These are phyloP conservation scores for Erysiphe pulchra DNA, from an alignment of 2,329 filamentous ascomycete species.

Conservation along the genomic window DNA sequence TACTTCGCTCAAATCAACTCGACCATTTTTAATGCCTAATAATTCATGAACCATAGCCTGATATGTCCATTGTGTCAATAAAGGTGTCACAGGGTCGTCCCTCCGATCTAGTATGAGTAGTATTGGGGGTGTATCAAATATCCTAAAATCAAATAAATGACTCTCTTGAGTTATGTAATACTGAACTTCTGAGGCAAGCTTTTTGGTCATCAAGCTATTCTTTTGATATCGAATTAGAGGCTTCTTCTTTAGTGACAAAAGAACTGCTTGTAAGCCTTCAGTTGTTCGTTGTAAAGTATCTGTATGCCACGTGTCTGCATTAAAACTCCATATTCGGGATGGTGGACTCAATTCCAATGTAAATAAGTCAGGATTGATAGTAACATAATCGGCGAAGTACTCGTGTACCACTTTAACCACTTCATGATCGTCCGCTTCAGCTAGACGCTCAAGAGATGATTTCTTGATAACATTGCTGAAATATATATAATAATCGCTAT, in stretches of 20 bases:
- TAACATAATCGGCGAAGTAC: slow-evolving; percentile 86
- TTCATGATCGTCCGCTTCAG: slow-evolving; percentile 92
- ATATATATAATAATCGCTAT: slow-evolving; percentile 90
- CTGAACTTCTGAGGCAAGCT: slow-evolving; percentile 73
- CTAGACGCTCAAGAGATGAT: slow-evolving; percentile 74
- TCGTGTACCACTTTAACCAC: slow-evolving; percentile 86
- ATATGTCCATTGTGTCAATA: slow-evolving; percentile 96
- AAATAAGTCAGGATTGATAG: slow-evolving; percentile 85
- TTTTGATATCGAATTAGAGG: slow-evolving; percentile 83
- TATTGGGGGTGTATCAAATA: slow-evolving; percentile 82
- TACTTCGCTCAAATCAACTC: slow-evolving; percentile 65
- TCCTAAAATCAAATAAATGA: slow-evolving; percentile 85
- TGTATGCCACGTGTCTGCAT: slow-evolving; percentile 70
- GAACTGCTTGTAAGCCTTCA: slow-evolving; percentile 61
- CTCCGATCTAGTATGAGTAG: slow-evolving; percentile 72
- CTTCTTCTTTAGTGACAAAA: slow-evolving; percentile 87
- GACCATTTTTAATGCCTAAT: slow-evolving; percentile 80
- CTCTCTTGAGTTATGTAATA: slow-evolving; percentile 92
- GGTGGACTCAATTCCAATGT: slow-evolving; percentile 51
- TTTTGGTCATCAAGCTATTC: slow-evolving; percentile 73
- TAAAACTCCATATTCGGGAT: slow-evolving; percentile 56
- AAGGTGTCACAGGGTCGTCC: slow-evolving; percentile 81
- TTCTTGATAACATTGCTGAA: slow-evolving; percentile 98
- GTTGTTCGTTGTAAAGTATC: slow-evolving; percentile 68
- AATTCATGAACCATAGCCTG: slow-evolving; percentile 99